Base-by-base conservation (phyloP, 1,284 basidiomycete species). In the Ceratobasidium sp. region DNA sequence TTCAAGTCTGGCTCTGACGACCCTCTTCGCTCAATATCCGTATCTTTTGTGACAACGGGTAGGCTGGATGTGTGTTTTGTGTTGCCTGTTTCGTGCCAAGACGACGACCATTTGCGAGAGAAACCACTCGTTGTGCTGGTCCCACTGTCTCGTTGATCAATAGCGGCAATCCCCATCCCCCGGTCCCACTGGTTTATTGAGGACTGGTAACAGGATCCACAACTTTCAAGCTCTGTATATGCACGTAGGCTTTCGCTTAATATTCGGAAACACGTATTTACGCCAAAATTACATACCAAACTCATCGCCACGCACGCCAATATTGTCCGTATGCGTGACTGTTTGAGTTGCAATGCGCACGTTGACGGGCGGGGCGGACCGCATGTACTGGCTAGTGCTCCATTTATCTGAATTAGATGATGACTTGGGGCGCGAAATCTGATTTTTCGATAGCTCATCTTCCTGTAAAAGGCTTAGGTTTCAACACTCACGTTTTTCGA, bases 291-390 rank as follows among this genome's bases (percentile, higher is more conserved):
- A 36, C 62, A 6, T 16, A 52, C 39, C 60, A 30, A 60, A 36
- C 10, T 48, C 26, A 30, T 67, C 28, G 26, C 55, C 67, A n/a
- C n/a, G n/a, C n/a, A n/a, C n/a, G n/a, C n/a, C n/a, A n/a, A n/a
- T n/a, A n/a, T n/a, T n/a, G n/a, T n/a, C n/a, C n/a, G n/a, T n/a
- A n/a, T 18, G 67, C 57, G 21, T 48, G 67, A 1, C 50, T 70
- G 6, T 55, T 6, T 70, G 53, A 8, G 67, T 70, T 9, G 67
- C 67, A 48, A 70, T 50, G n/a, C 59, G 67, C 14, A 70, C 41
- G 41, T 59, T 59, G 28, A 70, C 55, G 26, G 48, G n/a, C 12
- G 41, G 36, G 26, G 34, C 21, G 28, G 62, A 12, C 34, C 52
- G 4, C 41, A 18, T 58, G 43, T 23, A 55, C 48, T 28, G 67